Evolutionary conservation across 139 green algal genomes (phyloP), one percentile per base, ranked within the genome.

Genomic region (Chlamydomonas sphaeroides): DNA sequence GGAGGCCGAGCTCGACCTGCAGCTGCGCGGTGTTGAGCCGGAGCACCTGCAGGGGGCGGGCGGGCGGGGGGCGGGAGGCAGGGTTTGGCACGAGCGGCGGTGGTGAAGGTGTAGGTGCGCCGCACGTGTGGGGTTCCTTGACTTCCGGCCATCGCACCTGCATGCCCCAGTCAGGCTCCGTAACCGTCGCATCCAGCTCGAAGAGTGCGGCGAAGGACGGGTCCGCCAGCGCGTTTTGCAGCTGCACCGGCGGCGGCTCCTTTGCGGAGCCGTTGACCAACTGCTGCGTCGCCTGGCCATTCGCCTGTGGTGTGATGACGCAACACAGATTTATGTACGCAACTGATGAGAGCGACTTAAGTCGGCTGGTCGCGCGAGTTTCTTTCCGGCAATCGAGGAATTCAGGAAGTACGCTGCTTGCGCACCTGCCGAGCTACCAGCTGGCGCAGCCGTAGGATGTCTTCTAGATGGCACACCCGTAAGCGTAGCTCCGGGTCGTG

Each of bases 401-500:
- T 56, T 56, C 18, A 26, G 18, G 49, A 20, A 17, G 49, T 17
- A 11, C 6, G 49, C 4, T 20, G 49, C 21, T 26, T 10, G 49
- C 49, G 49, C 8, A 21, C 45, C 10, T 51, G 39, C 23, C 61
- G 59, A 33, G 39, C 28, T 3, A 21, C 5, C 28, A 63, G 74
- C 48, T 74, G 76, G 8, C 63, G 42, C 32, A 3, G 26, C 5
- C 72, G 33, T 10, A 87, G 67, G 2, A 83, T 57, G 33, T 80
- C 80, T 38, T 90, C 86, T 0, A 65, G 38, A 42, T 86, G 80
- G 11, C 66, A 63, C 4, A 87, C 49, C 5, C 80, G 75, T 23
- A 90, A 33, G 1, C 86, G 59, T 4, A 78, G 32, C 21, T 90
- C 77, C 8, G 86, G 86, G 65, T 90, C 86, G 21, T 80, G 63